phyloP scores from a whole-genome alignment of 1,284 basidiomycete species.

The Amylostereum areolatum region DNA sequence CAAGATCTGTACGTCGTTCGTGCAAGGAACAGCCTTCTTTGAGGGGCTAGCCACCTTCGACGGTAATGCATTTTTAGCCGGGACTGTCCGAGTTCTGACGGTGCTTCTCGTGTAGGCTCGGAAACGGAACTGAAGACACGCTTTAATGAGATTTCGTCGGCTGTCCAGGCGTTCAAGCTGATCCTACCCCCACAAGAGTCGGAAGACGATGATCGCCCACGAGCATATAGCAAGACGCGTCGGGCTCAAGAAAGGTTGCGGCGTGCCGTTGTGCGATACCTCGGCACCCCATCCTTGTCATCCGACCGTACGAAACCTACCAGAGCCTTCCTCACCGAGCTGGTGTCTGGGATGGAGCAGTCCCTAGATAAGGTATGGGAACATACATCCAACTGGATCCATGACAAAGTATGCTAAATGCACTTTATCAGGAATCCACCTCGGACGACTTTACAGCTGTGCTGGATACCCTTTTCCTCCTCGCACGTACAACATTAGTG shows the following conservation, averaged over 20 bases:
- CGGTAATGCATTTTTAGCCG: slow-evolving; percentile 3
- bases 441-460: slow-evolving; percentile 39
- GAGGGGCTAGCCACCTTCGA: slow-evolving; percentile 1
- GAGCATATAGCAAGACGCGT: slow-evolving; percentile 44
- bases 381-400: too few relatives aligned
- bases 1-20: slow-evolving; percentile 12
- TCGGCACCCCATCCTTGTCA: slow-evolving; percentile 29
- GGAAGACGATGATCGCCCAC: slow-evolving; percentile 26
- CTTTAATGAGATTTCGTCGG: slow-evolving; percentile 9
- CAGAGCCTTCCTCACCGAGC: slow-evolving; percentile 21
- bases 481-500: slow-evolving; percentile 45
- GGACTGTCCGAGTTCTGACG: neutral
- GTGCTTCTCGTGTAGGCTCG: neutral
- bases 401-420: too few relatives aligned
- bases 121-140: slow-evolving; percentile 2
- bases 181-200: slow-evolving; percentile 7
- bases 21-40: slow-evolving; percentile 9
- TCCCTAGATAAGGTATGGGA: slow-evolving; percentile 21
- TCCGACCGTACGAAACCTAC: slow-evolving; percentile 11
- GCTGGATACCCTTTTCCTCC: slow-evolving; percentile 55
- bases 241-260: slow-evolving; percentile 57
- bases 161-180: slow-evolving; percentile 4
- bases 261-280: slow-evolving; percentile 35
- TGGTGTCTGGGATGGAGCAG: slow-evolving; percentile 23
- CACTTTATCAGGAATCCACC: slow-evolving; percentile 19